A percentile compares a stretch with the other conserved stretches of the same genome.
Evolutionary conservation across 2,329 filamentous ascomycete species (phyloP).

Genomic region (Diplocarpon mali): DNA sequence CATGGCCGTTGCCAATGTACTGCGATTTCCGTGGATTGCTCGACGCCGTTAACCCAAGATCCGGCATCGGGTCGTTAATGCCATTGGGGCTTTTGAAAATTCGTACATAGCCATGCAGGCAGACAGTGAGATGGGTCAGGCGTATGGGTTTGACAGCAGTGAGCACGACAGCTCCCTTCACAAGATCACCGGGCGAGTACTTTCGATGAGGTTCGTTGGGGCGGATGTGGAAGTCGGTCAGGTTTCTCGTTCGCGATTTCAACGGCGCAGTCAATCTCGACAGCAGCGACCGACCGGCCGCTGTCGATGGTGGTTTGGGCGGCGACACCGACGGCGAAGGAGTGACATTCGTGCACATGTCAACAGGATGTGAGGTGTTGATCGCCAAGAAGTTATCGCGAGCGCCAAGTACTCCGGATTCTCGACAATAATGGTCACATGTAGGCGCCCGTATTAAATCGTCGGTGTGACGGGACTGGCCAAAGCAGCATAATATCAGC

Average conservation of each 20-base stretch:
- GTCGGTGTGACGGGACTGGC: conserved; percentile 1
- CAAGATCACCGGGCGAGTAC: conserved; percentile 64
- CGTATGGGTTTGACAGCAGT: conserved; percentile 63
- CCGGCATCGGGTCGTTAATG: conserved; percentile 36
- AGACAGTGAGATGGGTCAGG: conserved; percentile 70
- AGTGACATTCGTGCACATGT: conserved; percentile 27
- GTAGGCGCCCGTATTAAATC: conserved; percentile 5
- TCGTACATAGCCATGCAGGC: conserved; percentile 67
- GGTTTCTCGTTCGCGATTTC: conserved; percentile 43
- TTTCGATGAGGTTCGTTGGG: conserved; percentile 68
- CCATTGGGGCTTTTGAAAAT: conserved; percentile 60
- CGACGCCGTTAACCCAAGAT: conserved; percentile 24
- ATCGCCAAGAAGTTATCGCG: conserved; percentile 23
- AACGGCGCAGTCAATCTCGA: conserved; percentile 36
- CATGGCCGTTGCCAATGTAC: conserved; percentile 67
- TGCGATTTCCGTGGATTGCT: conserved; percentile 32
- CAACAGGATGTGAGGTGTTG: conserved; percentile 13
- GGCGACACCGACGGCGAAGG: conserved; percentile 18
- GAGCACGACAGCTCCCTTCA: conserved; percentile 60
- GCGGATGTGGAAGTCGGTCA: conserved; percentile 69
- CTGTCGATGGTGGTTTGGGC: conserved; percentile 15
- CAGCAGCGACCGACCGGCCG: conserved; percentile 24
- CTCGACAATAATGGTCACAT: conserved; percentile 6
- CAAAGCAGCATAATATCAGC: not conserved
- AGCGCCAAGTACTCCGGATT: conserved; percentile 21